Percentiles rank a stretch among this genome's conserved stretches.
phyloP scores from a whole-genome alignment of 176 grass and related monocot genomes.

The Rhynchospora tenuis region DNA sequence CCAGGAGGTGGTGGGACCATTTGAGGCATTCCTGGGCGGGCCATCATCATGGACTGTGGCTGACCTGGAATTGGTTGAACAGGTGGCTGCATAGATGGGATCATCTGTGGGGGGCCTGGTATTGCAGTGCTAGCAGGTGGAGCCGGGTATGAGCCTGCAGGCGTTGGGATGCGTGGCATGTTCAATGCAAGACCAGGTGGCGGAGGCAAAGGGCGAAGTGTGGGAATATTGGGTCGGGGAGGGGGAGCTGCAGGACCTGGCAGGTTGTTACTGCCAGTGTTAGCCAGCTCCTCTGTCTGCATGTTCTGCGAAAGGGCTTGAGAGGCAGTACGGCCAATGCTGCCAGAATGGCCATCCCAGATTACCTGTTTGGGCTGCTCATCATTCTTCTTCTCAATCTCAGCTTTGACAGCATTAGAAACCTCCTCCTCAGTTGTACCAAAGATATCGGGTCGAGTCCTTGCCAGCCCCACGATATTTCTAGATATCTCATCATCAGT shows the following conservation, averaged over 20 bases:
- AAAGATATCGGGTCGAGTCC: conserved; percentile 94
- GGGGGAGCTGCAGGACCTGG: conserved; percentile 58
- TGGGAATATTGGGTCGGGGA: conserved; percentile 45
- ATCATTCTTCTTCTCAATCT: conserved; percentile 97
- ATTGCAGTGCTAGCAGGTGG: conserved; percentile 25
- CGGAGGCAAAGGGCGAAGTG: conserved; percentile 56
- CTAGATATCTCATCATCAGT: conserved; percentile 89
- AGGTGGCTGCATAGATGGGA: conserved; percentile 44
- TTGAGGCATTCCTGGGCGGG: conserved; percentile 20
- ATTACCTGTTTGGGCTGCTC: conserved; percentile 95
- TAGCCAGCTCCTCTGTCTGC: conserved; percentile 52
- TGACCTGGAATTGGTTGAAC: conserved; percentile 61
- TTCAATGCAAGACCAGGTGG: conserved; percentile 68
- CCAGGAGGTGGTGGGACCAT: conserved; percentile 62
- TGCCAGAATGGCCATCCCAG: conserved; percentile 96
- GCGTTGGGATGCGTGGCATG: conserved; percentile 61
- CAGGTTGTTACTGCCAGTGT: conserved; percentile 25
- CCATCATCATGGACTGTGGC: conserved; percentile 31
- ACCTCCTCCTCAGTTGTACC: conserved; percentile 96
- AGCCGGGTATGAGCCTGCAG: conserved; percentile 30
- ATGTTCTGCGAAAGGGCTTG: conserved; percentile 63
- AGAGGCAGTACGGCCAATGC: conserved; percentile 83
- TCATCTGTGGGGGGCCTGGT: conserved; percentile 44
- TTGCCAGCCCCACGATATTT: conserved; percentile 95
- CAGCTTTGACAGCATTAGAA: conserved; percentile 89